These are phyloP conservation scores for Panicum hallii DNA, from an alignment of 202 grass and related monocot species.

Conservation along the genomic window DNA sequence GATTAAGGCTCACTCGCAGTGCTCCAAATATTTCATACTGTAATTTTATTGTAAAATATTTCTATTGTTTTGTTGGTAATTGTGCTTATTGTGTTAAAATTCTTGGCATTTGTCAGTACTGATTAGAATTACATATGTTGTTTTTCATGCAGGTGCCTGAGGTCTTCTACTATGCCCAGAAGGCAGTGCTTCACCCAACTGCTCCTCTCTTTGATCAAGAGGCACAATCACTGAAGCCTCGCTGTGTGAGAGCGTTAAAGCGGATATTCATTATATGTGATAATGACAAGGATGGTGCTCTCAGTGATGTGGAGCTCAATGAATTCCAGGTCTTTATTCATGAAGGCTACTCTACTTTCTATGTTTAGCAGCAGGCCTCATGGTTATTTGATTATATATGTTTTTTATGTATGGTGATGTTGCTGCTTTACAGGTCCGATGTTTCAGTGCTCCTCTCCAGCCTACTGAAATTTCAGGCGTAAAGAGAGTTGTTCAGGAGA, in stretches of 20 bases:
- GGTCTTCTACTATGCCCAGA: constrained; percentile 97
- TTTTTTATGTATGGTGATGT: constrained; percentile 11
- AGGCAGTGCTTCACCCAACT: constrained; percentile 94
- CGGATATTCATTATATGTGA: constrained; percentile 96
- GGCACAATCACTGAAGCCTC: constrained; percentile 83
- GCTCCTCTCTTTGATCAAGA: constrained; percentile 97
- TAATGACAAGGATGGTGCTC: constrained; percentile 87
- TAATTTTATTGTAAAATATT: background rate
- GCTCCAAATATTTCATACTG: background rate
- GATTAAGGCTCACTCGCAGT: background rate
- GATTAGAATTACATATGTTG: background rate
- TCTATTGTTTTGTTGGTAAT: background rate
- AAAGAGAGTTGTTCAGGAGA: constrained; percentile 96
- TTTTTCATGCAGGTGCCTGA: constrained; percentile 68
- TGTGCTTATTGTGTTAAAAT: background rate
- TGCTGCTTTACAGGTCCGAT: constrained; percentile 68
- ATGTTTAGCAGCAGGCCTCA: background rate
- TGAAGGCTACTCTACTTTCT: background rate
- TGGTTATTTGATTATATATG: constrained; percentile 1
- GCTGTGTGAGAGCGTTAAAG: constrained; percentile 90
- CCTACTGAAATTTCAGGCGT: constrained; percentile 88
- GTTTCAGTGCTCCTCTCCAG: constrained; percentile 93
- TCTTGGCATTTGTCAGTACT: background rate
- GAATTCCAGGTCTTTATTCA: constrained; percentile 83
- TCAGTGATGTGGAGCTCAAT: constrained; percentile 91